Percentiles rank a stretch among this genome's conserved stretches.
Evolutionary conservation across 2,329 filamentous ascomycete genomes (phyloP).

Genomic region (Thermoascus crustaceus): DNA sequence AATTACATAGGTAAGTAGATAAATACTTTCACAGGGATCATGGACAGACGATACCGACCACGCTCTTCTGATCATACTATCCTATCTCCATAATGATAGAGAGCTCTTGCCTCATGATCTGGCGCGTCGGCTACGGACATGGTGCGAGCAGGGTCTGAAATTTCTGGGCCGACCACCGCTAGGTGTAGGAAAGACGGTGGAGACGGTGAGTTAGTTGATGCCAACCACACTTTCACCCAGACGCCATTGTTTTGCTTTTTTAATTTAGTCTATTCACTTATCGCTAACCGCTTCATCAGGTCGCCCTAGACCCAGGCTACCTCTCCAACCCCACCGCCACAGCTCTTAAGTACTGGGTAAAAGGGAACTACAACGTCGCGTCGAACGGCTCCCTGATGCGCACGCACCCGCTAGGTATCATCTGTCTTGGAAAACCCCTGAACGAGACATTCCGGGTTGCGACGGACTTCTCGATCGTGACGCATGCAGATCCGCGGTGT

Average conservation of each 20-base stretch:
- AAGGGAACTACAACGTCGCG: slow-evolving; percentile 32
- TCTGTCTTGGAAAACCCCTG: slow-evolving; percentile 35
- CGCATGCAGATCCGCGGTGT: slow-evolving; percentile 47
- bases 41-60: slow-evolving; percentile 53
- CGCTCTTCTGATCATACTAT: slow-evolving; percentile 42
- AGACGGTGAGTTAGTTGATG: slow-evolving; percentile 24
- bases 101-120: slow-evolving; percentile 34
- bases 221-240: no score
- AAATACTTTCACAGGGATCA: no score
- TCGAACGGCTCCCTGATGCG: slow-evolving; percentile 49
- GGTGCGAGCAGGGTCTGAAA: slow-evolving; percentile 42
- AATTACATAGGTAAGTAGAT: no score
- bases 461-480: slow-evolving; percentile 36
- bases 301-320: slow-evolving; percentile 32
- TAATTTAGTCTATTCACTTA: no score
- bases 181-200: slow-evolving; percentile 43
- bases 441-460: slow-evolving; percentile 40
- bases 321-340: slow-evolving; percentile 32
- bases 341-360: slow-evolving; percentile 38
- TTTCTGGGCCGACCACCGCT: slow-evolving; percentile 41
- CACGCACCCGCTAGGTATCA: slow-evolving; percentile 44
- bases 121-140: slow-evolving; percentile 39
- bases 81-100: slow-evolving; percentile 40
- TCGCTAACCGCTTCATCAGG: no score
- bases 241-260: no score